Evolutionary conservation across 1,284 basidiomycete genomes (phyloP).

Genomic region (Ganoderma sp.): DNA sequence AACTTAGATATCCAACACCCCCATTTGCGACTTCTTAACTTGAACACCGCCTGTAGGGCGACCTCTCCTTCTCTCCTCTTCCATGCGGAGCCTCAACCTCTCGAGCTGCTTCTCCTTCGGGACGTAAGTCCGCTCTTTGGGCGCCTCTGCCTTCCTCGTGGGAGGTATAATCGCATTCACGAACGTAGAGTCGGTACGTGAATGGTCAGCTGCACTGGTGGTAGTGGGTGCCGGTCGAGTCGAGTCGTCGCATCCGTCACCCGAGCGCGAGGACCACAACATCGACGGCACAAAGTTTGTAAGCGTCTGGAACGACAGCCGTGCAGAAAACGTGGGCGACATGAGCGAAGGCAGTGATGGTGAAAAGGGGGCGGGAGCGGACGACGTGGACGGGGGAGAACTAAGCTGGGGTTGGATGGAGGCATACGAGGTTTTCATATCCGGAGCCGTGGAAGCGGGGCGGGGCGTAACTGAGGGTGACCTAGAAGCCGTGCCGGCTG

Average conservation of each 20-base stretch:
- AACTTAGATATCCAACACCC: slow-evolving; percentile 33
- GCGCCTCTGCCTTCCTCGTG: slow-evolving; percentile 20
- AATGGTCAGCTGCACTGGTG: slow-evolving; percentile 27
- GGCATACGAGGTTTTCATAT: slow-evolving; percentile 29
- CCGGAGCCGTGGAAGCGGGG: slow-evolving; percentile 32
- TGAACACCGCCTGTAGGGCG: slow-evolving; percentile 22
- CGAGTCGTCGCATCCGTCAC: slow-evolving; percentile 23
- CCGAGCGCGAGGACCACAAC: slow-evolving; percentile 44
- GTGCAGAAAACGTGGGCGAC: slow-evolving; percentile 58
- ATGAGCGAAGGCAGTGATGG: slow-evolving; percentile 48
- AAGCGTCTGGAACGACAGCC: slow-evolving; percentile 51
- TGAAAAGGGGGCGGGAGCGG: slow-evolving; percentile 30
- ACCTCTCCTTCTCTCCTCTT: slow-evolving; percentile 44
- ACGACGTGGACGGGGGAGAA: neutral
- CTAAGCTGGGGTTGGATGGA: slow-evolving; percentile 10
- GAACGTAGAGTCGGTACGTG: slow-evolving; percentile 27
- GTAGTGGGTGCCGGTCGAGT: slow-evolving; percentile 35
- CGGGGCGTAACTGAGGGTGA: slow-evolving; percentile 31
- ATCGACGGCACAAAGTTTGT: slow-evolving; percentile 63
- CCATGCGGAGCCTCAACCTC: slow-evolving; percentile 59
- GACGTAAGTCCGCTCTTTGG: slow-evolving; percentile 51
- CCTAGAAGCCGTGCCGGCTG: slow-evolving; percentile 30
- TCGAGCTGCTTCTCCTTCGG: slow-evolving; percentile 68
- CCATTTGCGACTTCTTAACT: slow-evolving; percentile 23
- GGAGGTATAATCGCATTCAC: slow-evolving; percentile 26